phyloP scores from a whole-genome alignment of 2,329 filamentous ascomycete genomes.

The Epichloe hybrida region DNA sequence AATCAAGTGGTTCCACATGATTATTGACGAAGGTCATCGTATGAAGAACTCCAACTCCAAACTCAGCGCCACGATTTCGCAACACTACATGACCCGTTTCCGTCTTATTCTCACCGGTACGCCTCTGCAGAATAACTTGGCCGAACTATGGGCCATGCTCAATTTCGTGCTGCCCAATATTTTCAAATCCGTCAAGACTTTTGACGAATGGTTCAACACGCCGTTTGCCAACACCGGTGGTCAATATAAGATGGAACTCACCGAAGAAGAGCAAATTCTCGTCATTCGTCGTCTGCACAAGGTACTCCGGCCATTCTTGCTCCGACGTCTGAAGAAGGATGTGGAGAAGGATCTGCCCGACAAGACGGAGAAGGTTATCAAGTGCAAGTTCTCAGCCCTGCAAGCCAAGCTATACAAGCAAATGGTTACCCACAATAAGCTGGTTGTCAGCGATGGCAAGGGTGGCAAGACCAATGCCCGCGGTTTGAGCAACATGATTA shows the following conservation, averaged over 20 bases:
- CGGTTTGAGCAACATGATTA: constrained; percentile 98
- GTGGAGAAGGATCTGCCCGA: constrained; percentile 97
- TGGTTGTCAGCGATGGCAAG: constrained; percentile 89
- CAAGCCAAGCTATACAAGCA: constrained; percentile 95
- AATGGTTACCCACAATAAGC: constrained; percentile 88
- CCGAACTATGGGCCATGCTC: constrained; percentile 92
- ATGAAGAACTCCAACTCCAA: constrained; percentile 99
- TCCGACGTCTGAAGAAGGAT: constrained; percentile 97
- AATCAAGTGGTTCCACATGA: constrained; percentile 99
- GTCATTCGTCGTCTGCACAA: constrained; percentile 98
- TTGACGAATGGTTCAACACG: constrained; percentile 99
- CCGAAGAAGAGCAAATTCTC: constrained; percentile 97
- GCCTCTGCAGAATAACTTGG: constrained; percentile 89
- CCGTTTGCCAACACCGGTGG: constrained; percentile 96
- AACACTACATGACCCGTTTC: constrained; percentile 91
- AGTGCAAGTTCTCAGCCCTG: constrained; percentile 93
- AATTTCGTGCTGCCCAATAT: constrained; percentile 98
- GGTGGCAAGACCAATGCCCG: constrained; percentile 88
- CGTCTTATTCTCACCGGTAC: constrained; percentile 96
- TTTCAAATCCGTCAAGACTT: constrained; percentile 97
- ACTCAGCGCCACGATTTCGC: constrained; percentile 83
- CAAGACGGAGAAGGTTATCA: constrained; percentile 98
- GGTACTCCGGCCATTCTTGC: constrained; percentile 89
- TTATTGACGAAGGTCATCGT: constrained; percentile 96
- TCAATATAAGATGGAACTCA: constrained; percentile 97